A percentile compares a stretch with the other conserved stretches of the same genome.
phyloP scores from a whole-genome alignment of 1,139 yeast species.

The Candida albicans region DNA sequence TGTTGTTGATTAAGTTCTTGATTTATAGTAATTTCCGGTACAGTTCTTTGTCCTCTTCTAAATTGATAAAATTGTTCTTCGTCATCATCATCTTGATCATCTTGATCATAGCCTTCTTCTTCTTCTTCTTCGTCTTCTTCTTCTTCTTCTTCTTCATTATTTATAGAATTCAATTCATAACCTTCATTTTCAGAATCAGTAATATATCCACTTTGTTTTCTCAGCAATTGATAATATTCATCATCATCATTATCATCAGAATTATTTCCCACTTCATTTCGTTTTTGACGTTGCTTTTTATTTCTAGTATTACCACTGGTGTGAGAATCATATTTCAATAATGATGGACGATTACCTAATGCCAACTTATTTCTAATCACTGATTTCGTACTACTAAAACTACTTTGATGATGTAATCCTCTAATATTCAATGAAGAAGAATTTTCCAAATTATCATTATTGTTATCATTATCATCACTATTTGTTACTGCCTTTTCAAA shows the following conservation, averaged over 20 bases:
- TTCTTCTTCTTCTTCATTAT: conserved; percentile 3
- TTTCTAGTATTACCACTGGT: too few species aligned
- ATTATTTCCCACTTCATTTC: not conserved
- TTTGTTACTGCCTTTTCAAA: conserved; percentile 8
- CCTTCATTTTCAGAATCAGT: conserved; percentile 18
- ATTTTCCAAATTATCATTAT: not conserved
- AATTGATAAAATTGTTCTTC: conserved; percentile 9
- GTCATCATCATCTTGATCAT: not conserved
- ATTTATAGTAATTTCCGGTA: not conserved
- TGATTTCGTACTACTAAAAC: conserved; percentile 15
- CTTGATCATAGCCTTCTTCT: conserved; percentile 5
- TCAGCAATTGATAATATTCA: conserved; percentile 7
- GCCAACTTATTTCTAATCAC: conserved; percentile 17
- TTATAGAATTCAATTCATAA: not conserved
- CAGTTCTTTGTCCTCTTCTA: conserved; percentile 5
- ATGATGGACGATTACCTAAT: conserved; percentile 10
- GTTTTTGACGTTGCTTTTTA: not conserved
- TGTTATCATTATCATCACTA: conserved; percentile 1
- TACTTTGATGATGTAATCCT: conserved; percentile 6
- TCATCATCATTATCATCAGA: not conserved
- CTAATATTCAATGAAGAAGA: conserved; percentile 1
- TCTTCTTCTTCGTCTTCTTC: conserved; percentile 5
- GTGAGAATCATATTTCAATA: conserved; percentile 8
- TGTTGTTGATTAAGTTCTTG: too few species aligned
- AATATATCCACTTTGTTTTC: conserved; percentile 20